These are phyloP conservation scores for Citeromyces matritensis DNA, from an alignment of 805 yeast species.

Conservation along the genomic window DNA sequence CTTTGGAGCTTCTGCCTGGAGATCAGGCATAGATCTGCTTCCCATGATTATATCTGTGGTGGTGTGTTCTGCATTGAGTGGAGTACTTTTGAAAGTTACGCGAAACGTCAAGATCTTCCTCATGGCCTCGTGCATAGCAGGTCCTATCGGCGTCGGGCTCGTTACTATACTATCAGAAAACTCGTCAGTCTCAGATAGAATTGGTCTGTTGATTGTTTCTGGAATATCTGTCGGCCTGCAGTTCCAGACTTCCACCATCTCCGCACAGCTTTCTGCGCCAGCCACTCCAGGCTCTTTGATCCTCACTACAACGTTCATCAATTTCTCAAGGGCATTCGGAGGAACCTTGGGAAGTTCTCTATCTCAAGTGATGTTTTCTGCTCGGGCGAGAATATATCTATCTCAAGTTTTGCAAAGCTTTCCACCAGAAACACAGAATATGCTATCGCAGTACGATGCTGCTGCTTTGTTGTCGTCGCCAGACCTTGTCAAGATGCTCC, in stretches of 20 bases:
- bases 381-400: slow-evolving; percentile 4
- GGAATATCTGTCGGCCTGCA: slow-evolving; percentile 33
- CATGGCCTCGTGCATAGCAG: slow-evolving; percentile 19
- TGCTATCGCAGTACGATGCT: too few species aligned
- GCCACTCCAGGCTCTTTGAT: slow-evolving; percentile 32
- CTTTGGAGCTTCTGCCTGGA: slow-evolving; percentile 22
- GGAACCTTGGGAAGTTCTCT: slow-evolving; percentile 27
- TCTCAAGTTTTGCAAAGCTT: neutral
- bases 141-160: slow-evolving; percentile 29
- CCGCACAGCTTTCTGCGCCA: slow-evolving; percentile 34
- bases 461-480: slow-evolving; percentile 1
- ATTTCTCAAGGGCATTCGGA: slow-evolving; percentile 27
- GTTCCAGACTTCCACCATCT: slow-evolving; percentile 26
- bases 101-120: slow-evolving; percentile 24
- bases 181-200: slow-evolving; percentile 18
- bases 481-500: slow-evolving; percentile 2
- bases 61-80: slow-evolving; percentile 20
- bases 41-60: slow-evolving; percentile 28
- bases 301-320: slow-evolving; percentile 27
- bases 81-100: slow-evolving; percentile 19
- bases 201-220: slow-evolving; percentile 27
- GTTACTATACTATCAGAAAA: slow-evolving; percentile 22
- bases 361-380: slow-evolving; percentile 17
- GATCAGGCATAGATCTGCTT: slow-evolving; percentile 28
- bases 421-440: too few species aligned